Evolutionary conservation across 208 protist genomes (phyloP).

Genomic region (Leishmania mexicana): DNA sequence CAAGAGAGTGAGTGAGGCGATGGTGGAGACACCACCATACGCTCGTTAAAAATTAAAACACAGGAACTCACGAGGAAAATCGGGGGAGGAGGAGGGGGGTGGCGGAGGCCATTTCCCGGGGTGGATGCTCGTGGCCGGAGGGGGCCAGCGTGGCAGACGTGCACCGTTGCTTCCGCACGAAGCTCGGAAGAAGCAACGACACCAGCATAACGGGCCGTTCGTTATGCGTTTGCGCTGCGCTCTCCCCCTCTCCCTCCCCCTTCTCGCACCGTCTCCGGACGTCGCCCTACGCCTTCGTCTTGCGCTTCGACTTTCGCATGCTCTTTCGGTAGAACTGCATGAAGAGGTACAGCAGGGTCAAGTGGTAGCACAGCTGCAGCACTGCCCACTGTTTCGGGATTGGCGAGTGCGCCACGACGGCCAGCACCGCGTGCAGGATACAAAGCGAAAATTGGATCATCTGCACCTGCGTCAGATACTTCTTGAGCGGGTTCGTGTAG

Average conservation of each 20-base stretch:
- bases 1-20: not conserved
- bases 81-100: not conserved
- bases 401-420: conserved; percentile 55
- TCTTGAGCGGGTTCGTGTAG: conserved; percentile 87
- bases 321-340: conserved; percentile 65
- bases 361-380: conserved; percentile 85
- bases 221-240: not conserved
- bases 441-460: conserved; percentile 88
- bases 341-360: conserved; percentile 87
- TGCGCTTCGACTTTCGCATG: conserved; percentile 29
- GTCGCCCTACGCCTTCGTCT: conserved; percentile 18
- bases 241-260: not conserved
- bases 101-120: not conserved
- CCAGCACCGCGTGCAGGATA: conserved; percentile 81
- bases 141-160: not conserved
- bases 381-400: conserved; percentile 62
- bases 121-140: not conserved
- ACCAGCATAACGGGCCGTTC: not conserved
- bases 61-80: not conserved
- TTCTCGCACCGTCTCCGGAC: not conserved
- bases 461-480: conserved; percentile 84
- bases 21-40: not conserved
- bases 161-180: not conserved
- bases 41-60: not conserved
- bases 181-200: not conserved